Conservation (phyloP, 176 grass and related monocot species). For the Rhynchospora breviuscula region DNA sequence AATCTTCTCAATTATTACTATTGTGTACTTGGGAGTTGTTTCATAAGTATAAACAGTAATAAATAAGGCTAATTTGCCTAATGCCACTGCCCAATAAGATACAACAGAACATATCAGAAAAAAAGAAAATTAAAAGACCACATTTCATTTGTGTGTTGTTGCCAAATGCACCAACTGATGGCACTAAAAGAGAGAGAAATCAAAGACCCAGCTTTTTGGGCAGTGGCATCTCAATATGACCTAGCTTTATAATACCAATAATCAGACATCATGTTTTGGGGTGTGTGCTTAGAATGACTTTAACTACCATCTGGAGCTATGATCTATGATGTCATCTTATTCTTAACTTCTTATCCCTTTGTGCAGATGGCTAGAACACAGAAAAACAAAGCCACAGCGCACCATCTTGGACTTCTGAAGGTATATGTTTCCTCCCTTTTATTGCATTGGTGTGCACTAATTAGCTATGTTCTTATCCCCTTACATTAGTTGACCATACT, state of each 20-base stretch:
- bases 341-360: background rate
- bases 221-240: too few relatives aligned
- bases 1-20: background rate
- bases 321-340: background rate
- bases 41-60: background rate
- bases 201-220: too few relatives aligned
- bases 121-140: too few relatives aligned
- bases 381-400: conserved; percentile 95
- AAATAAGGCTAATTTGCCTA: background rate
- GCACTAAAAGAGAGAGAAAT: too few relatives aligned
- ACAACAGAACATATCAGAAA: too few relatives aligned
- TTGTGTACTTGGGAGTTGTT: background rate
- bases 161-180: too few relatives aligned
- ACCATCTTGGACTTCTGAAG: conserved; percentile 98
- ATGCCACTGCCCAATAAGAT: too few relatives aligned
- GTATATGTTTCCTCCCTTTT: conserved; percentile 20
- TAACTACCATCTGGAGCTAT: background rate
- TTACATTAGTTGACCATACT: background rate
- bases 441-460: background rate
- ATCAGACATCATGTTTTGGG: too few relatives aligned
- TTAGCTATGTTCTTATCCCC: background rate
- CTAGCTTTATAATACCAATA: too few relatives aligned
- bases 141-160: too few relatives aligned
- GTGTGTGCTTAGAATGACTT: too few relatives aligned
- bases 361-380: conserved; percentile 85